Percentiles rank a stretch among this genome's conserved stretches.
Evolutionary conservation across 805 yeast species (phyloP).

Genomic region (Kuraishia floccosa): DNA sequence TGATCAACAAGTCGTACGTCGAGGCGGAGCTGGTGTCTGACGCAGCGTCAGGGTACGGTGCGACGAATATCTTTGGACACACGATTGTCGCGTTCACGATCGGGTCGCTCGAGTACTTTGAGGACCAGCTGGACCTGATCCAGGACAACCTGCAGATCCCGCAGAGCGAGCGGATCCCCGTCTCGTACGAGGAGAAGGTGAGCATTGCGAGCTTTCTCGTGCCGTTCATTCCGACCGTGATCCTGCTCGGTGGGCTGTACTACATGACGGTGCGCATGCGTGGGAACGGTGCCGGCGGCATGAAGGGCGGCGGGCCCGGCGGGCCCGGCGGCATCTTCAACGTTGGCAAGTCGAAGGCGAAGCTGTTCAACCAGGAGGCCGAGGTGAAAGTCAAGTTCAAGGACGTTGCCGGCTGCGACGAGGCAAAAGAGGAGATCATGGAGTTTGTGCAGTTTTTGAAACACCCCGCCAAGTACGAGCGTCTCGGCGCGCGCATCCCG

Average conservation of each 20-base stretch:
- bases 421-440: slow-evolving; percentile 95
- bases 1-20: slow-evolving; percentile 62
- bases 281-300: slow-evolving; percentile 38
- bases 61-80: slow-evolving; percentile 20
- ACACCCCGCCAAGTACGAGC: slow-evolving; percentile 82
- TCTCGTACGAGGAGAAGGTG: slow-evolving; percentile 60
- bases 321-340: slow-evolving; percentile 75
- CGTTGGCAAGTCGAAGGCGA: slow-evolving; percentile 87
- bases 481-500: slow-evolving; percentile 93
- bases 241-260: slow-evolving; percentile 70
- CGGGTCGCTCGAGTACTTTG: slow-evolving; percentile 80
- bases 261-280: slow-evolving; percentile 49
- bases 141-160: slow-evolving; percentile 66
- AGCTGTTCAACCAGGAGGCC: slow-evolving; percentile 82
- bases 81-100: slow-evolving; percentile 65
- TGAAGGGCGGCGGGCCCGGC: slow-evolving; percentile 36
- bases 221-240: slow-evolving; percentile 70
- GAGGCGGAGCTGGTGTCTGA: slow-evolving; percentile 48
- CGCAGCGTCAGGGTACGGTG: slow-evolving; percentile 27
- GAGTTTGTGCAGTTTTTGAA: slow-evolving; percentile 93
- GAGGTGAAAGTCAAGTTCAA: slow-evolving; percentile 81
- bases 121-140: slow-evolving; percentile 64
- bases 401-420: slow-evolving; percentile 97
- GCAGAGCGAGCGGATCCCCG: slow-evolving; percentile 63
- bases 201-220: slow-evolving; percentile 50